phyloP scores from a whole-genome alignment of 768 basidiomycete species.

The Mycena filopes region DNA sequence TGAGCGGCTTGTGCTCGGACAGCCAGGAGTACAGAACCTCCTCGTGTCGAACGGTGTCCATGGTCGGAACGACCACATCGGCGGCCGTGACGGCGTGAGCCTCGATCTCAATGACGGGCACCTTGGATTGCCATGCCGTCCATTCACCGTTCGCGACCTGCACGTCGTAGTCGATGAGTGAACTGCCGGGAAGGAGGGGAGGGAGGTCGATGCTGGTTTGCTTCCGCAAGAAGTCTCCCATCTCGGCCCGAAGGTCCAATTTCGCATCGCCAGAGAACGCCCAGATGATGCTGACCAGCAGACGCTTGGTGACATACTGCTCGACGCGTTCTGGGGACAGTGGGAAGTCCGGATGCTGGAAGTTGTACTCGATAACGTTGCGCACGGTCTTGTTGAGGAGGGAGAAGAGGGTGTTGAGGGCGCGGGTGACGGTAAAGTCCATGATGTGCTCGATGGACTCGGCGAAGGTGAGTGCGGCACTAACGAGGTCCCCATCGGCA shows the following conservation, averaged over 20 bases:
- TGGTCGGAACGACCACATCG: conserved; percentile 96
- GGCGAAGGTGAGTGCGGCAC: conserved; percentile 80
- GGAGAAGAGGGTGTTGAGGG: conserved; percentile 96
- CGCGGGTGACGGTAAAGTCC: conserved; percentile 95
- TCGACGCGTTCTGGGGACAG: conserved; percentile 85
- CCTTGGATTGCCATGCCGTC: conserved; percentile 90
- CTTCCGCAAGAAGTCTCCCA: conserved; percentile 88
- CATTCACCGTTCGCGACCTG: conserved; percentile 88
- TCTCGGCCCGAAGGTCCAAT: conserved; percentile 84
- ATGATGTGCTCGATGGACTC: conserved; percentile 96
- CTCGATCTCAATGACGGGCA: conserved; percentile 96
- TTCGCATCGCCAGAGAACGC: conserved; percentile 98
- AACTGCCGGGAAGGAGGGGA: conserved; percentile 74
- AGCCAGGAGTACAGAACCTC: conserved; percentile 99
- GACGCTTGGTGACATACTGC: conserved; percentile 89
- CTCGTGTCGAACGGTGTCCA: conserved; percentile 98
- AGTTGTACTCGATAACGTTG: conserved; percentile 93
- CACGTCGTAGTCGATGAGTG: conserved; percentile 96
- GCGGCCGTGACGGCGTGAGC: conserved; percentile 95
- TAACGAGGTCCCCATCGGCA: conserved; percentile 82
- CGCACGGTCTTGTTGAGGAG: conserved; percentile 96
- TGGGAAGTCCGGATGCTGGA: conserved; percentile 95
- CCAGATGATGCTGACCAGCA: conserved; percentile 95
- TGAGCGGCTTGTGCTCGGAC: conserved; percentile 97
- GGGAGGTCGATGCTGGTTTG: conserved; percentile 94